Base-by-base conservation (phyloP, 2,329 filamentous ascomycete genomes). In the Trichoderma sp. region DNA sequence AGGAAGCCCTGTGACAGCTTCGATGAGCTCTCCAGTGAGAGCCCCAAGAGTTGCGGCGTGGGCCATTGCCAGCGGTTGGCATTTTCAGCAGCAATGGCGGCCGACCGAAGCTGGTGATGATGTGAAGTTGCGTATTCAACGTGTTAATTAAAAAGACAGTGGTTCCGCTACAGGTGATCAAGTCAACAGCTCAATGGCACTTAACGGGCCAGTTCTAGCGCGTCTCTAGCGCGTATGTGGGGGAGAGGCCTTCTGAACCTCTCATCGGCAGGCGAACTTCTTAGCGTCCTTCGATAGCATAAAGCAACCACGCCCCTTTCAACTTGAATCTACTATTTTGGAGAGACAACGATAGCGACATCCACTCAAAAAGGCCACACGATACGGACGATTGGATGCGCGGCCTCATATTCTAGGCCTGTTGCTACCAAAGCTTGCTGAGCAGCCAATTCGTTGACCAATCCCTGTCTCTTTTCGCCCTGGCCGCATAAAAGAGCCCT, bases 1-100 rank as follows among this genome's bases (percentile, higher is more conserved):
- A 54, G 85, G 81, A 51, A 84, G 81, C n/a, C 83, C 83, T 14
- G 89, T 85, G 70, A 94, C 81, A 52, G 86, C 83, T 51, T 86
- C 83, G 70, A 96, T 85, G 37, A 97, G 86, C 76, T 93, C 88
- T 71, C 92, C 90, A 1, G 87, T 88, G 74, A 94, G 83, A 68
- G 84, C 82, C 59, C 84, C 85, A 68, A 94, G 80, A 76, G 83
- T 86, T 72, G 89, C 87, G 74, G 89, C 84, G 78, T 91, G 89
- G 43, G 92, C 87, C 92, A 97, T 96, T 46, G 28, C 59, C 37
- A 32, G n/a, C 16, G 26, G 51, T 60, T 43, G 52, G 28, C 66
- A 70, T 70, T 52, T 66, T 70, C 37, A 59, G 46, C 49, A 32
- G 49, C 59, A 68, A 51, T 59, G 54, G 30, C 39, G 39, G 37